Conservation (phyloP, 2,329 filamentous ascomycete species). For the Juglanconis sp. region DNA sequence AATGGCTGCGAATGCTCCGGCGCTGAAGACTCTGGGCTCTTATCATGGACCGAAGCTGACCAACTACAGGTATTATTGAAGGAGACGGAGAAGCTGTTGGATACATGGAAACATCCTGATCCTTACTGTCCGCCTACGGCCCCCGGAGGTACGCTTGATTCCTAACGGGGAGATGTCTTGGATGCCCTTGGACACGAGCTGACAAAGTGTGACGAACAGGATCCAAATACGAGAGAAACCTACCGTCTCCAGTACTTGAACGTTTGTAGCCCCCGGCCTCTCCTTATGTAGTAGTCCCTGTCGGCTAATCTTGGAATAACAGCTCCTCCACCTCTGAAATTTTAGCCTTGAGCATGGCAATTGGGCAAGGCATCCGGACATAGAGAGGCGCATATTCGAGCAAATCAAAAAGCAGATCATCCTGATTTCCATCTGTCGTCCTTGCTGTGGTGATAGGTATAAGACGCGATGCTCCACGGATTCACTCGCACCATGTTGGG, state of each 20-base stretch:
- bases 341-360: conserved; percentile 27
- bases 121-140: conserved; percentile 87
- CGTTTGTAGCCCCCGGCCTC: conserved; percentile 56
- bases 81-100: conserved; percentile 83
- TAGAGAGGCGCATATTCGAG: conserved; percentile 20
- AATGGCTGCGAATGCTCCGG: conserved; percentile 11
- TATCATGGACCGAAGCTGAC: conserved; percentile 11
- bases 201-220: conserved; percentile 46
- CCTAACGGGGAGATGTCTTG: not conserved
- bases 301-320: conserved; percentile 20
- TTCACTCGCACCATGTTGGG: too few species aligned
- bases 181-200: not conserved
- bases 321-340: conserved; percentile 52
- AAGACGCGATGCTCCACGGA: too few species aligned
- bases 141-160: conserved; percentile 73
- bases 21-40: not conserved
- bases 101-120: conserved; percentile 97
- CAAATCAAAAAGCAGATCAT: not conserved
- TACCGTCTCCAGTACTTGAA: conserved; percentile 74
- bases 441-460: too few species aligned
- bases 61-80: conserved; percentile 67
- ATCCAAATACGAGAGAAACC: conserved; percentile 93
- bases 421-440: not conserved
- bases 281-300: not conserved
- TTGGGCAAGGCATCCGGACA: conserved; percentile 30